phyloP scores from a whole-genome alignment of 2,329 filamentous ascomycete species.

The Calonectria multiphialidica region DNA sequence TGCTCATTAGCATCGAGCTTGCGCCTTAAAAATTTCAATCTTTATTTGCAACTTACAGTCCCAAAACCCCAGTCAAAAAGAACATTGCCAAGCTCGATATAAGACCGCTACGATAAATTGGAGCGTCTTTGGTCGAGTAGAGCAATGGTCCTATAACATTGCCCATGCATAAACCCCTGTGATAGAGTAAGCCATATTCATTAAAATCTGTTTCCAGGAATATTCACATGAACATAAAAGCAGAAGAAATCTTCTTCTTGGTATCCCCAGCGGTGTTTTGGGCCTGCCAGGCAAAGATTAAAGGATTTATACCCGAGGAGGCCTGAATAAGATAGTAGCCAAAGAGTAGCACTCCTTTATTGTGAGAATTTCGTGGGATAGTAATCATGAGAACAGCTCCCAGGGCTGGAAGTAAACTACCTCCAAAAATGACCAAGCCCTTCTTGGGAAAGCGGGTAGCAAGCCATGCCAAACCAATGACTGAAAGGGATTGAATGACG shows the following conservation, averaged over 20 bases:
- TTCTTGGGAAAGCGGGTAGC: constrained; percentile 65
- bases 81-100: constrained; percentile 70
- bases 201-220: background rate
- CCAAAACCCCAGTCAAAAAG: constrained; percentile 63
- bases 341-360: constrained; percentile 61
- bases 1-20: no score
- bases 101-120: constrained; percentile 59
- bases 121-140: constrained; percentile 56
- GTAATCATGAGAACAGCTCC: constrained; percentile 59
- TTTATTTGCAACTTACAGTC: background rate
- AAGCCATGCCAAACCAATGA: constrained; percentile 62
- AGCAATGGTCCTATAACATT: constrained; percentile 72
- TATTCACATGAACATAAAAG: constrained; percentile 59
- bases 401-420: constrained; percentile 64
- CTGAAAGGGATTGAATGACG: constrained; percentile 68
- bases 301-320: constrained; percentile 34
- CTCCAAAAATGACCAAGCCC: constrained; percentile 61
- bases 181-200: no score
- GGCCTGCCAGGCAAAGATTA: constrained; percentile 65
- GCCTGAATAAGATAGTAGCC: constrained; percentile 60
- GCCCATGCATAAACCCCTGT: constrained; percentile 65
- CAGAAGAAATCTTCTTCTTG: constrained; percentile 72
- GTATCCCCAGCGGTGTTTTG: constrained; percentile 72
- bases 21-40: no score
- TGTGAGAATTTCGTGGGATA: constrained; percentile 54